Percentiles rank a stretch among this genome's conserved stretches.
These are phyloP conservation scores for Mycena kentingensis DNA, from an alignment of 768 basidiomycete species.

Conservation along the genomic window DNA sequence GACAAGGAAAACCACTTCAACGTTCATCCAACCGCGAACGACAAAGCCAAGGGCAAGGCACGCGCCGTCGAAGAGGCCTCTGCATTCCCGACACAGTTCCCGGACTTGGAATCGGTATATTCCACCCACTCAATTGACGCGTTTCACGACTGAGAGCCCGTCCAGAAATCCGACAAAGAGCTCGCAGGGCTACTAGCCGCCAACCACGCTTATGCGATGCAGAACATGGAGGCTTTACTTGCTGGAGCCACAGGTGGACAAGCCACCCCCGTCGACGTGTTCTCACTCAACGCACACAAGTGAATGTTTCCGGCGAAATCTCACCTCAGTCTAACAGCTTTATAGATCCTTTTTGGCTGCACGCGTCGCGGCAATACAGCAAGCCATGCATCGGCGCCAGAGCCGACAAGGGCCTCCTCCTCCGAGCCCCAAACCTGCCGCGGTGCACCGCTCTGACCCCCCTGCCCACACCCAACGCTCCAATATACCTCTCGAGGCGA, in stretches of 20 bases:
- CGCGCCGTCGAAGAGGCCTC: slow-evolving; percentile 15
- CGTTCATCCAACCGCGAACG: background rate
- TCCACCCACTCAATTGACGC: background rate
- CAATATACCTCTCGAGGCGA: too few species aligned
- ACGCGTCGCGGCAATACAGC: slow-evolving; percentile 42
- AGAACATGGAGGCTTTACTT: slow-evolving; percentile 20
- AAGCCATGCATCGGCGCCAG: slow-evolving; percentile 1
- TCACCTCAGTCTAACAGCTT: background rate
- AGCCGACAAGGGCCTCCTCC: too few species aligned
- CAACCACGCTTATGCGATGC: slow-evolving; percentile 31
- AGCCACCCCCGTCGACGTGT: slow-evolving; percentile 38
- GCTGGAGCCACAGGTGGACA: background rate
- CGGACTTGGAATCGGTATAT: slow-evolving; percentile 32
- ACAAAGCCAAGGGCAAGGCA: slow-evolving; percentile 27
- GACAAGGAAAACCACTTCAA: slow-evolving; percentile 41
- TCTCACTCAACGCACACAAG: slow-evolving; percentile 44
- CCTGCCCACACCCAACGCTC: too few species aligned
- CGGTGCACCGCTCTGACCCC: too few species aligned
- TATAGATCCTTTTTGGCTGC: slow-evolving; percentile 27
- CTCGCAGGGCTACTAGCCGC: slow-evolving; percentile 32
- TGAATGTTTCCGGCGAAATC: slow-evolving; percentile 22
- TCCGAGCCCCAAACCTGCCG: too few species aligned
- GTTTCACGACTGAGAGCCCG: background rate
- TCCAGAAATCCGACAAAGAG: slow-evolving; percentile 34
- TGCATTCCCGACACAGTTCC: slow-evolving; percentile 21